Conservation (phyloP, 768 basidiomycete genomes). For the Rhodocollybia butyracea region DNA sequence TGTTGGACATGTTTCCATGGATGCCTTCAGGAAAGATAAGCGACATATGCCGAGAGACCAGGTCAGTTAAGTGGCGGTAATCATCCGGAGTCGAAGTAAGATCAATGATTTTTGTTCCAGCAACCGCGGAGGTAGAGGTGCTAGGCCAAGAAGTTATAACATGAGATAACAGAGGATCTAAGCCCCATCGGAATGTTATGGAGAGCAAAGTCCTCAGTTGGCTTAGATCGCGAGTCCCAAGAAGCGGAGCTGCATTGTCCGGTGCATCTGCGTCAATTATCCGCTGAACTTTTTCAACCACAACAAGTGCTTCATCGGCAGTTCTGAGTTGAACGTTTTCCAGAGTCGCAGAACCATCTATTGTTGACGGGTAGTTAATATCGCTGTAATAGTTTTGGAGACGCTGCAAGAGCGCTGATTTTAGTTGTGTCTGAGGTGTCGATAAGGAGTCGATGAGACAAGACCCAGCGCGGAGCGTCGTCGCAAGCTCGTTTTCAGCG, state of each 20-base stretch:
- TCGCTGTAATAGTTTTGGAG: conserved; percentile 37
- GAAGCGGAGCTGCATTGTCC: conserved; percentile 25
- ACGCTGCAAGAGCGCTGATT: conserved; percentile 34
- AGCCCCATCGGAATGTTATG: conserved; percentile 71
- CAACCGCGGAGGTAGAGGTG: conserved; percentile 15
- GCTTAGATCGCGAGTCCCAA: conserved; percentile 68
- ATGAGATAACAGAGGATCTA: conserved; percentile 48
- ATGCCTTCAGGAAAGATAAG: conserved; percentile 54
- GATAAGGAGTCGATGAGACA: conserved; percentile 4
- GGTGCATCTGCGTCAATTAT: conserved; percentile 28
- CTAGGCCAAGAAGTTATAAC: conserved; percentile 39
- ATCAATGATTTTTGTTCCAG: conserved; percentile 40
- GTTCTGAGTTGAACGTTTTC: conserved; percentile 49
- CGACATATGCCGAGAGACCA: conserved; percentile 41
- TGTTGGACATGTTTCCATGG: conserved; percentile 48
- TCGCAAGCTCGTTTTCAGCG: neutral
- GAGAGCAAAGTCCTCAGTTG: conserved; percentile 62
- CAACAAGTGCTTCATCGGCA: conserved; percentile 50
- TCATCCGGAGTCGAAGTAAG: conserved; percentile 39
- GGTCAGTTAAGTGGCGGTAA: conserved; percentile 37
- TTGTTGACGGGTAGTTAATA: conserved; percentile 15
- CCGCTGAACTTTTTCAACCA: conserved; percentile 46
- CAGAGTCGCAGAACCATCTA: conserved; percentile 21
- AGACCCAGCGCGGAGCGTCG: neutral
- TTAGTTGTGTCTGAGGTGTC: conserved; percentile 23